Base-by-base conservation (phyloP, 345 rosid genomes). In the Eucalyptus grandis region DNA sequence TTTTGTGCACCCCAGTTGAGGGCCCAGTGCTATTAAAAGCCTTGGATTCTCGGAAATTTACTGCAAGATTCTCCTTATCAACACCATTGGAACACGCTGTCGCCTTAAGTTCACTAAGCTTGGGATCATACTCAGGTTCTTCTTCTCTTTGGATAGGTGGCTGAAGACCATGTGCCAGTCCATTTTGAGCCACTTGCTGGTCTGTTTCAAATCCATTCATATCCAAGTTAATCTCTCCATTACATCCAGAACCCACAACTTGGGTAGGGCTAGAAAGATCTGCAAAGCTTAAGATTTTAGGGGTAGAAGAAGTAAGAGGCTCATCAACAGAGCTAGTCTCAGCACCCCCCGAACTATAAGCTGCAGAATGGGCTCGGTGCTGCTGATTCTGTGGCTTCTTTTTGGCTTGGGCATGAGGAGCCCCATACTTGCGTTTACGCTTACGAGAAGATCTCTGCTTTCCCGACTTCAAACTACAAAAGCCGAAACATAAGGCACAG, bases 371-470 rank as follows among this genome's bases (percentile, higher is more conserved):
- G 82, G 94, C 54, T 30, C 92, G 94, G 5, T 88, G 93, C 91
- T 94, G 96, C 81, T 90, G 91, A 95, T 93, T 96, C 95, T 95
- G 96, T 94, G 95, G 89, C 96, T 94, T 96, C 96, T 95, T 98
- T 94, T 95, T 98, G 22, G 94, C 89, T 91, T 93, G 98, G 81
- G 92, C 89, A 88, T 91, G 90, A 90, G 94, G 90, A 87, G 91
- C 95, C 60, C 95, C 95, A 89, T 88, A 90, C 92, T 94, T 98
- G 65, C 99, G 98, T 90, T 95, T 98, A 87, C 97, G 95, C 94
- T 97, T 98, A 91, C 99, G 93, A 86, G 94, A 93, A 77, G 95
- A 93, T 92, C 88, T 86, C 31, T 58, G 89, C 87, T 96, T 98
- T 86, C 97, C 98, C 1, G 95, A 94, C 87, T 87, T 93, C 93